phyloP scores from a whole-genome alignment of 2,329 filamentous ascomycete genomes.

The Neofusicoccum cordaticola region DNA sequence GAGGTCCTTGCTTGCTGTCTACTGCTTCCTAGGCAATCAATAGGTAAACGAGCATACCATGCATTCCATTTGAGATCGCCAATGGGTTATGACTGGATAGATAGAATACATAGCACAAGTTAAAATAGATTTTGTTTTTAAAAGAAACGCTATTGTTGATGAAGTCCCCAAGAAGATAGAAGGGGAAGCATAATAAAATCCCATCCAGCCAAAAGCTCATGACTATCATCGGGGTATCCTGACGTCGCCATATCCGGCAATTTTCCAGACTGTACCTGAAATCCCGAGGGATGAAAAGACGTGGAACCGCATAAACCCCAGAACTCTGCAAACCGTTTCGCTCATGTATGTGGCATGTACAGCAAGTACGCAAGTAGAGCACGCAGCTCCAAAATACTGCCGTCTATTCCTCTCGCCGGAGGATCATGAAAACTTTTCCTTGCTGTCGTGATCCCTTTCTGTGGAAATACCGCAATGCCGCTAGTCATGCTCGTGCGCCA shows the following conservation, averaged over 20 bases:
- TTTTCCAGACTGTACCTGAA: background rate
- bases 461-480: background rate
- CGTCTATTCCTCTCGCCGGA: background rate
- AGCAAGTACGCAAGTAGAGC: background rate
- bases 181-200: background rate
- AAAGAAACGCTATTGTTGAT: background rate
- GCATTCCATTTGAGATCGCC: no score
- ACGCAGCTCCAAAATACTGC: background rate
- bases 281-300: background rate
- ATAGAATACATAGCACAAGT: no score
- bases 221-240: slow-evolving; percentile 14
- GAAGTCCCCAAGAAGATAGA: background rate
- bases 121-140: background rate
- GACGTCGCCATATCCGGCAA: background rate
- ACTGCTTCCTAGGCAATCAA: no score
- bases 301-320: background rate
- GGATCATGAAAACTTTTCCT: background rate
- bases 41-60: no score
- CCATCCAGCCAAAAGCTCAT: slow-evolving; percentile 13
- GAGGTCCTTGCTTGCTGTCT: no score
- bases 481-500: background rate
- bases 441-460: background rate
- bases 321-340: background rate
- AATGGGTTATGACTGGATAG: no score
- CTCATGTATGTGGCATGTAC: background rate